Percentiles rank a stretch among this genome's conserved stretches.
Conservation (phyloP, 192 early-diverging fungal species). For the Entomortierella chlamydospora region DNA sequence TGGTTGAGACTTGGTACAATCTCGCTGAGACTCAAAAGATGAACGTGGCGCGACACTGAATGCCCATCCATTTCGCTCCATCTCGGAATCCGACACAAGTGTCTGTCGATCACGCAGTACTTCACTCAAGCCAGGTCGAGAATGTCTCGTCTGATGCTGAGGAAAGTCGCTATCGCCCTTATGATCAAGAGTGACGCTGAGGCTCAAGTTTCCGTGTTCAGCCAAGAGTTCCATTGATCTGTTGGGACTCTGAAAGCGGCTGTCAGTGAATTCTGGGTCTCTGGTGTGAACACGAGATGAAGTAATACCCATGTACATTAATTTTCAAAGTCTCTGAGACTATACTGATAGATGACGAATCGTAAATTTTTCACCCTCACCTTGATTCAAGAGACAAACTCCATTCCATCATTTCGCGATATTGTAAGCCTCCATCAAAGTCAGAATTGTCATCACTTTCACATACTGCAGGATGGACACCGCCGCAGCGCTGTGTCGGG, state of each 20-base stretch:
- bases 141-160: neutral
- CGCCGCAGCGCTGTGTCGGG: neutral
- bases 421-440: neutral
- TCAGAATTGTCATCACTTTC: constrained; percentile 31
- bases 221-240: constrained; percentile 1
- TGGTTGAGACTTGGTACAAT: no score
- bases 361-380: neutral
- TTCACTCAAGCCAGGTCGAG: neutral
- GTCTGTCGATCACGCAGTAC: neutral
- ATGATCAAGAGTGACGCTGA: neutral
- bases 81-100: neutral
- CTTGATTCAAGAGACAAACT: constrained; percentile 10
- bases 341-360: no score
- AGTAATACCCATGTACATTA: no score
- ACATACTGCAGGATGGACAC: neutral
- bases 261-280: neutral
- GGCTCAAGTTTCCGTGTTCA: neutral
- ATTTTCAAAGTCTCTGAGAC: no score
- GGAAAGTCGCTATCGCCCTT: neutral
- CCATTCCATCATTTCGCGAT: constrained; percentile 1
- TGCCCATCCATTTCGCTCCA: neutral
- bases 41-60: neutral
- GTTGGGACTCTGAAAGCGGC: constrained; percentile 15
- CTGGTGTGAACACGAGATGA: no score
- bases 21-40: no score